These are phyloP conservation scores for Terana coerulea DNA, from an alignment of 768 basidiomycete species.

Conservation along the genomic window DNA sequence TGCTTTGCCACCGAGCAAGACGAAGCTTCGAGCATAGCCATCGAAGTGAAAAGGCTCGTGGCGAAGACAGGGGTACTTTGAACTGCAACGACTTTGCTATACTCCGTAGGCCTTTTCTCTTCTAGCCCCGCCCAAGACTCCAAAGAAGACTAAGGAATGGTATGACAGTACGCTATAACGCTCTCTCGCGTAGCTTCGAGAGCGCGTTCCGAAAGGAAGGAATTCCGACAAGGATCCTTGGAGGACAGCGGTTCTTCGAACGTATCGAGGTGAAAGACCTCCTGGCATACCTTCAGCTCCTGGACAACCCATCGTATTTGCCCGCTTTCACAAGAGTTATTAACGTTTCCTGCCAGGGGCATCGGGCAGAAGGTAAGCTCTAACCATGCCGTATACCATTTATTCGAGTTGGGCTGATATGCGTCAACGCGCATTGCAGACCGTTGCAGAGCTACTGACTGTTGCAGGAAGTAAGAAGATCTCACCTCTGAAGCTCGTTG, in stretches of 20 bases:
- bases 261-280: slow-evolving; percentile 82
- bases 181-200: slow-evolving; percentile 74
- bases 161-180: slow-evolving; percentile 70
- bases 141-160: neutral
- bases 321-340: slow-evolving; percentile 72
- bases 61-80: slow-evolving; percentile 71
- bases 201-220: slow-evolving; percentile 69
- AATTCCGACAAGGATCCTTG: slow-evolving; percentile 75
- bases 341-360: slow-evolving; percentile 65
- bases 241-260: slow-evolving; percentile 86
- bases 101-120: slow-evolving; percentile 50
- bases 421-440: slow-evolving; percentile 35
- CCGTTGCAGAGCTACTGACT: slow-evolving; percentile 52
- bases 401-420: neutral
- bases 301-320: slow-evolving; percentile 65
- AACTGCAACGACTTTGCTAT: slow-evolving; percentile 77
- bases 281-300: slow-evolving; percentile 76
- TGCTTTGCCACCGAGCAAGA: slow-evolving; percentile 49
- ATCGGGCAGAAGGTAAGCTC: slow-evolving; percentile 74
- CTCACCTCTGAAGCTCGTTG: slow-evolving; percentile 55
- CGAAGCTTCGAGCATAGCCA: slow-evolving; percentile 70
- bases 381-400: too few relatives aligned
- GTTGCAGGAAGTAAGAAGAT: slow-evolving; percentile 49
- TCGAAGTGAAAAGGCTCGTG: slow-evolving; percentile 74
- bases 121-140: neutral